phyloP scores from a whole-genome alignment of 1,139 yeast genomes.

The Yamadazyma mexicana region DNA sequence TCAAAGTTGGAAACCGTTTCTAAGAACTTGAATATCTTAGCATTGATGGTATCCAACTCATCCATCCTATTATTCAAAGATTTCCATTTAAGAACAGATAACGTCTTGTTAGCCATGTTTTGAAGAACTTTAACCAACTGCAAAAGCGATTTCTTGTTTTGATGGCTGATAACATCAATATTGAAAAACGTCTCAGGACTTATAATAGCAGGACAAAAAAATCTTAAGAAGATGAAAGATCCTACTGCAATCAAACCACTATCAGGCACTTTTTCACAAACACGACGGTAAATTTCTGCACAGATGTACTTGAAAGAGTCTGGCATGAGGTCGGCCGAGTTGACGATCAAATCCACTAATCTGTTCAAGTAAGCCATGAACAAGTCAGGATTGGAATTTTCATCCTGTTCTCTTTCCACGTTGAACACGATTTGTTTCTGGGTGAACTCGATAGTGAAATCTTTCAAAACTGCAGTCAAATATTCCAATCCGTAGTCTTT shows the following conservation, averaged over 20 bases:
- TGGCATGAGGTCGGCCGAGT: constrained; percentile 63
- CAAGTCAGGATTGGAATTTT: constrained; percentile 31
- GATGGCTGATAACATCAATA: constrained; percentile 46
- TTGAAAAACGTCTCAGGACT: constrained; percentile 71
- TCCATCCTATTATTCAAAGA: constrained; percentile 41
- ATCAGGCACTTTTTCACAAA: constrained; percentile 65
- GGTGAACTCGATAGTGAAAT: constrained; percentile 54
- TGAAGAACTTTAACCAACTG: constrained; percentile 85
- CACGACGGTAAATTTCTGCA: constrained; percentile 65
- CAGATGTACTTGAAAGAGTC: constrained; percentile 74
- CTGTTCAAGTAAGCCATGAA: constrained; percentile 60
- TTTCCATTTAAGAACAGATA: constrained; percentile 61
- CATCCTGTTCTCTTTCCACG: constrained; percentile 52
- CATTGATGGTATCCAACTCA: constrained; percentile 45
- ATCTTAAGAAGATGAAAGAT: constrained; percentile 80
- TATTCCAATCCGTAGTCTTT: constrained; percentile 65
- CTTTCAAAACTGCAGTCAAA: constrained; percentile 52
- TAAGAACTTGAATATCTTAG: constrained; percentile 51
- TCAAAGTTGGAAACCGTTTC: constrained; percentile 19
- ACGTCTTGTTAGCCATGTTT: constrained; percentile 80
- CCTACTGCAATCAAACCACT: constrained; percentile 77
- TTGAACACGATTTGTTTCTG: constrained; percentile 57
- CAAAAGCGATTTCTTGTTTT: constrained; percentile 71
- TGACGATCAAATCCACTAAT: constrained; percentile 61
- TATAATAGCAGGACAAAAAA: constrained; percentile 88